phyloP scores from a whole-genome alignment of 768 basidiomycete genomes.

The Fomitopsis pulvina region DNA sequence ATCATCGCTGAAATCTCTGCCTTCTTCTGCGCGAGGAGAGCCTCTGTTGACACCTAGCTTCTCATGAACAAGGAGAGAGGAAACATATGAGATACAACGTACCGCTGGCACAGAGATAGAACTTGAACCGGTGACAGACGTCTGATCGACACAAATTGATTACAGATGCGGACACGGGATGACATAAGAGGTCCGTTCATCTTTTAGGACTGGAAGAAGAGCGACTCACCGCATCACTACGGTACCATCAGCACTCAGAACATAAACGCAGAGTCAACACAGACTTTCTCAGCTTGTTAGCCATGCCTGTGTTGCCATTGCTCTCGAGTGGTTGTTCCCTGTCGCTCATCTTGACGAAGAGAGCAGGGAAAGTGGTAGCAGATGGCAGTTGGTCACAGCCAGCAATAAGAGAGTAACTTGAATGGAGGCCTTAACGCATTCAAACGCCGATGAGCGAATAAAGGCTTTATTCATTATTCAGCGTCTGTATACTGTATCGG shows the following conservation, averaged over 20 bases:
- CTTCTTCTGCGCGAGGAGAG: conserved; percentile 74
- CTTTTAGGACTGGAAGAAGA: conserved; percentile 39
- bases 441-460: neutral
- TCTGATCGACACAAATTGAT: conserved; percentile 51
- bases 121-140: conserved; percentile 34
- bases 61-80: neutral
- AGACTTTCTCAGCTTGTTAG: conserved; percentile 68
- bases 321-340: conserved; percentile 57
- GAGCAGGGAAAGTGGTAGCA: neutral
- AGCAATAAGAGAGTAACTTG: neutral
- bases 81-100: conserved; percentile 21
- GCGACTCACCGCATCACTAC: conserved; percentile 69
- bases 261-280: conserved; percentile 12
- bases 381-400: neutral
- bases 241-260: conserved; percentile 15
- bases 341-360: conserved; percentile 47
- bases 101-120: conserved; percentile 35
- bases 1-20: conserved; percentile 84
- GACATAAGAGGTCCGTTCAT: conserved; percentile 59
- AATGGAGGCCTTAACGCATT: neutral
- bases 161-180: conserved; percentile 61
- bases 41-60: conserved; percentile 43
- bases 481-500: too few relatives aligned
- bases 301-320: conserved; percentile 37
- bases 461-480: neutral